phyloP scores from a whole-genome alignment of 495 filamentous ascomycete species.

The Podospora didyma region DNA sequence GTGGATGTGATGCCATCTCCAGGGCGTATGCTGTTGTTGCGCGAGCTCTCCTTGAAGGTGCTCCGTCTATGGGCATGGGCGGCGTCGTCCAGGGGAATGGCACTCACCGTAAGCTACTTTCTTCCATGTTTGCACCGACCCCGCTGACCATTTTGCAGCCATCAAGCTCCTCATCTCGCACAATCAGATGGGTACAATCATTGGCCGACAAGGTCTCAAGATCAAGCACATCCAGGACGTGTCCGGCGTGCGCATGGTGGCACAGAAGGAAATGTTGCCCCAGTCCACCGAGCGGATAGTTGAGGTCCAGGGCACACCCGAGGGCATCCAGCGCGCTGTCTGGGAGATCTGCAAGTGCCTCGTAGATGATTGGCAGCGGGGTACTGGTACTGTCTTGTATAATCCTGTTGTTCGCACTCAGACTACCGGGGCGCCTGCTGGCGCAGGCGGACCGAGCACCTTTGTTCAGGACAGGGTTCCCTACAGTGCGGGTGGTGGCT shows the following conservation, averaged over 20 bases:
- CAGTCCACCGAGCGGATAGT: slow-evolving; percentile 99
- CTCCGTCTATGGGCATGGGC: slow-evolving; percentile 92
- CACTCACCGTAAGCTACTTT: slow-evolving; percentile 74
- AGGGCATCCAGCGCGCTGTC: slow-evolving; percentile 88
- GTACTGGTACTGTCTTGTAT: slow-evolving; percentile 93
- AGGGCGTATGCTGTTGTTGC: slow-evolving; percentile 92
- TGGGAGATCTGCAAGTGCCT: slow-evolving; percentile 99
- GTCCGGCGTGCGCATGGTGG: slow-evolving; percentile 96
- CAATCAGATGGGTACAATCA: slow-evolving; percentile 99
- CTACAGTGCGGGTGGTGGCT: slow-evolving; percentile 47
- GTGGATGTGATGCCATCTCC: slow-evolving; percentile 77
- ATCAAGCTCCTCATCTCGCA: slow-evolving; percentile 97
- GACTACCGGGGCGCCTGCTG: slow-evolving; percentile 48
- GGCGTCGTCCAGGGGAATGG: slow-evolving; percentile 78
- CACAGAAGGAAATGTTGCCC: slow-evolving; percentile 98
- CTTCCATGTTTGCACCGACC: not conserved
- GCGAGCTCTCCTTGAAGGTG: slow-evolving; percentile 84
- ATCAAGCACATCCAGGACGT: slow-evolving; percentile 99
- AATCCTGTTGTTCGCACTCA: slow-evolving; percentile 89
- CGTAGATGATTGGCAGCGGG: slow-evolving; percentile 94
- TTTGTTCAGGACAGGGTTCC: slow-evolving; percentile 38
- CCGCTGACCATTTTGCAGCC: slow-evolving; percentile 50
- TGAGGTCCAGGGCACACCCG: slow-evolving; percentile 88
- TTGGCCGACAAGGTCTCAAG: slow-evolving; percentile 91
- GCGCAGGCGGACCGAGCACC: slow-evolving; percentile 19